Conservation (phyloP, 2,329 filamentous ascomycete species). For the Coccinonectria pachysandricola region DNA sequence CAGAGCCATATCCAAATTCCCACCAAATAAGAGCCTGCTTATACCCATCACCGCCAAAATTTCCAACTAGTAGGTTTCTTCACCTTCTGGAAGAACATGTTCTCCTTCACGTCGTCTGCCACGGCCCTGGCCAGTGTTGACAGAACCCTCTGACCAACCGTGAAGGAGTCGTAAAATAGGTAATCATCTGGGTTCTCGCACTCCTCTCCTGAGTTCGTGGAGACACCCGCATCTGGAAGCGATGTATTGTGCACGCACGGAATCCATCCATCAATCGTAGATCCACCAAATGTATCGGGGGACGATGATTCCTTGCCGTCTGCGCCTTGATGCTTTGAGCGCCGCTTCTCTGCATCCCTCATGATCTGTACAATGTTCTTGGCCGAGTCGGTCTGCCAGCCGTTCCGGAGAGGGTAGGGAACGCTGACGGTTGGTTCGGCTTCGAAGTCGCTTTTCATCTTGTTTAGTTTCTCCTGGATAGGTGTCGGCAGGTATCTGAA, state of each 20-base stretch:
- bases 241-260: constrained; percentile 30
- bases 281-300: constrained; percentile 23
- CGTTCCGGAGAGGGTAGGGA: constrained; percentile 29
- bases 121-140: constrained; percentile 11
- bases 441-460: constrained; percentile 4
- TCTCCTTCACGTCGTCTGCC: constrained; percentile 10
- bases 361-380: constrained; percentile 33
- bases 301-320: constrained; percentile 31
- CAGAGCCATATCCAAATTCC: too few relatives aligned
- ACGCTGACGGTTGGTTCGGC: constrained; percentile 17
- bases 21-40: too few relatives aligned
- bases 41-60: too few relatives aligned
- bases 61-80: too few relatives aligned
- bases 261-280: constrained; percentile 25
- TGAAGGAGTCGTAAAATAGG: too few relatives aligned
- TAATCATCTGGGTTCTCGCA: constrained; percentile 37
- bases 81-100: constrained; percentile 13
- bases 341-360: constrained; percentile 37
- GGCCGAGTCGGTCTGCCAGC: constrained; percentile 31
- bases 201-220: too few relatives aligned
- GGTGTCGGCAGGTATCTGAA: constrained; percentile 9
- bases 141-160: too few relatives aligned
- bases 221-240: too few relatives aligned
- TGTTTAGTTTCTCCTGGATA: constrained; percentile 4
- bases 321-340: constrained; percentile 30